A percentile compares a stretch with the other conserved stretches of the same genome.
phyloP scores from a whole-genome alignment of 2,329 filamentous ascomycete species.

The Aurifilum marmelostoma region DNA sequence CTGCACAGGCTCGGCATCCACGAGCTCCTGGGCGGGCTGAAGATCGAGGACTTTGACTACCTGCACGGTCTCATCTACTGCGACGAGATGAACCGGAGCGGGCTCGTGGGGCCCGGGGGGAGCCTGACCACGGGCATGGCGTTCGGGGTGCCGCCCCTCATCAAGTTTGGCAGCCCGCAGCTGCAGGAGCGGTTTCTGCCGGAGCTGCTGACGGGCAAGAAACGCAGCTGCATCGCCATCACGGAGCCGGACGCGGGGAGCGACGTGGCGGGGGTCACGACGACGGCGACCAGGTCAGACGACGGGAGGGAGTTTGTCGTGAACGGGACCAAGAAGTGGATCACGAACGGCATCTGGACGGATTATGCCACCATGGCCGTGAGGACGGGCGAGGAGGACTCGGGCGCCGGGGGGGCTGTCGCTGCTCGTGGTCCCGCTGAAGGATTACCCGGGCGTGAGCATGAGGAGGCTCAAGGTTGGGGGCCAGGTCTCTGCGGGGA shows the following conservation, averaged over 20 bases:
- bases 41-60: conserved; percentile 75
- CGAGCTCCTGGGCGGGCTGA: conserved; percentile 66
- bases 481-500: conserved; percentile 68
- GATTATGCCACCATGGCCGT: conserved; percentile 74
- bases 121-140: conserved; percentile 73
- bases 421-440: conserved; percentile 71
- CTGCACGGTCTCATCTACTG: conserved; percentile 71
- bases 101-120: conserved; percentile 64
- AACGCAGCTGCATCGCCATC: conserved; percentile 74
- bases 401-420: conserved; percentile 64
- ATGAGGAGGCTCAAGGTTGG: conserved; percentile 70
- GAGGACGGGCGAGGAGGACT: conserved; percentile 63
- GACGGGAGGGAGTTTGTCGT: conserved; percentile 68
- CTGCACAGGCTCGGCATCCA: conserved; percentile 67
- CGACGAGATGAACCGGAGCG: conserved; percentile 71
- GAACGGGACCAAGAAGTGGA: conserved; percentile 79
- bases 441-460: conserved; percentile 65
- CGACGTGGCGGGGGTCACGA: conserved; percentile 74
- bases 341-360: conserved; percentile 28
- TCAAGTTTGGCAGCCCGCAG: conserved; percentile 66
- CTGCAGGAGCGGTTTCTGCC: conserved; percentile 70
- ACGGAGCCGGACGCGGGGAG: conserved; percentile 76
- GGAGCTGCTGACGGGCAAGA: conserved; percentile 67
- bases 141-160: conserved; percentile 71
- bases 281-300: conserved; percentile 63